Percentiles rank a stretch among this genome's conserved stretches.
Evolutionary conservation across 1,284 basidiomycete species (phyloP).

Genomic region (Austroboletus rostrupii): DNA sequence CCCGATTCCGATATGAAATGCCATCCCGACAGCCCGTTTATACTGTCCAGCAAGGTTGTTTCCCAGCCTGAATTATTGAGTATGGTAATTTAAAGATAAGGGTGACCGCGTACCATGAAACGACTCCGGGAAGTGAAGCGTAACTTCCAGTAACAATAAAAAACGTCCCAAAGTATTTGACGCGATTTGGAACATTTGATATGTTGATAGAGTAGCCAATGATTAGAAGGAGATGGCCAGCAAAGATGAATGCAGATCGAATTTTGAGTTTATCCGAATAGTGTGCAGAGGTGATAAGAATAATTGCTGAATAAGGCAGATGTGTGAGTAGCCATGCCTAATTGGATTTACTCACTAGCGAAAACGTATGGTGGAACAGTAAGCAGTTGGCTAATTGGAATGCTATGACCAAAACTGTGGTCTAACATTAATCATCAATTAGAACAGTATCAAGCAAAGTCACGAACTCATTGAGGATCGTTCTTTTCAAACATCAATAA

Average conservation of each 20-base stretch:
- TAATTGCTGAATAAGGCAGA: slow-evolving; percentile 39
- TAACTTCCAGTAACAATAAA: slow-evolving; percentile 46
- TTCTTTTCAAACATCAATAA: slow-evolving; percentile 33
- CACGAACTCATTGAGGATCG: slow-evolving; percentile 55
- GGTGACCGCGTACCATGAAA: slow-evolving; percentile 50
- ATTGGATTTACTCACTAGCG: slow-evolving; percentile 41
- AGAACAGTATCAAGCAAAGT: not conserved
- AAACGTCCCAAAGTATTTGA: not conserved
- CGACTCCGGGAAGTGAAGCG: slow-evolving; percentile 56
- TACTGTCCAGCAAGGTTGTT: slow-evolving; percentile 48
- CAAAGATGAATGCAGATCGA: slow-evolving; percentile 59
- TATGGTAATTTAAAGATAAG: not conserved
- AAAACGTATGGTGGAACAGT: slow-evolving; percentile 70
- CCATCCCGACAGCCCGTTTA: slow-evolving; percentile 46
- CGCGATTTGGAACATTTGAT: not conserved
- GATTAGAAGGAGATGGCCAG: slow-evolving; percentile 48
- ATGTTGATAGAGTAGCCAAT: slow-evolving; percentile 46
- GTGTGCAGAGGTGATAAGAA: slow-evolving; percentile 49
- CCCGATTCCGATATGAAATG: slow-evolving; percentile 42
- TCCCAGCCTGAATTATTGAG: slow-evolving; percentile 34
- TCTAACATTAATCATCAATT: not conserved
- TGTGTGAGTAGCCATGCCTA: not conserved
- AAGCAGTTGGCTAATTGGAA: slow-evolving; percentile 59
- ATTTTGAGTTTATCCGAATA: slow-evolving; percentile 58
- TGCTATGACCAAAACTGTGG: slow-evolving; percentile 51